Evolutionary conservation across 345 rosid genomes (phyloP).

Genomic region (Salix dunnii): DNA sequence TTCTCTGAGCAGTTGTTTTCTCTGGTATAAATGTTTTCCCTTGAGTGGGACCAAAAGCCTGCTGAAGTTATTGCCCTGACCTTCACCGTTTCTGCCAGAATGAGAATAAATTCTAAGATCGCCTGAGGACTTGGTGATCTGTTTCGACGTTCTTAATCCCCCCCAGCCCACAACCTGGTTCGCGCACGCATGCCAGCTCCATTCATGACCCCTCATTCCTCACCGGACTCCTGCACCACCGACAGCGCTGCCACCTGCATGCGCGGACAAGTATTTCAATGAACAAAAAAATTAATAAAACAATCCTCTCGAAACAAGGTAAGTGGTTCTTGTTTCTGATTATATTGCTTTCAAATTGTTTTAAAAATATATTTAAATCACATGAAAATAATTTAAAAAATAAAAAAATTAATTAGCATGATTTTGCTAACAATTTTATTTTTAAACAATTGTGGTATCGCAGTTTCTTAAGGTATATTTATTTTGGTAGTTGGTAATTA

Average conservation of each 20-base stretch:
- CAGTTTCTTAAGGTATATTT: too few species aligned
- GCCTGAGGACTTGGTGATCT: too few species aligned
- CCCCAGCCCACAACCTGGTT: neutral
- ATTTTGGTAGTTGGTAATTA: too few species aligned
- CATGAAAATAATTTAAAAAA: too few species aligned
- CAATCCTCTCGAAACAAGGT: too few species aligned
- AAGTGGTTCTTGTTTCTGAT: too few species aligned
- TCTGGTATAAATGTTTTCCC: neutral
- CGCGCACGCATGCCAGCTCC: constrained; percentile 2
- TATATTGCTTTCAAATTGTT: too few species aligned
- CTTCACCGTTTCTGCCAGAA: neutral
- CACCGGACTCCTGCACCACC: constrained; percentile 2
- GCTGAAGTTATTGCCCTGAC: neutral
- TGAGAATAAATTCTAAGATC: too few species aligned
- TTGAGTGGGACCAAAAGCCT: neutral
- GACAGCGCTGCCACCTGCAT: constrained; percentile 4
- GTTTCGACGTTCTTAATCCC: neutral
- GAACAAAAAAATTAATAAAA: neutral
- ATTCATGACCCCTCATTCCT: constrained; percentile 13
- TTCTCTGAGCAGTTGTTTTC: neutral
- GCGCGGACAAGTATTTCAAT: neutral
- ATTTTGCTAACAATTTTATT: too few species aligned
- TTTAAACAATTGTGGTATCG: too few species aligned
- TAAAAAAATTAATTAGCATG: too few species aligned
- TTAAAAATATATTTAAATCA: too few species aligned